Base-by-base conservation (phyloP, 1,284 basidiomycete genomes). In the Uromyces viciae-fabae region DNA sequence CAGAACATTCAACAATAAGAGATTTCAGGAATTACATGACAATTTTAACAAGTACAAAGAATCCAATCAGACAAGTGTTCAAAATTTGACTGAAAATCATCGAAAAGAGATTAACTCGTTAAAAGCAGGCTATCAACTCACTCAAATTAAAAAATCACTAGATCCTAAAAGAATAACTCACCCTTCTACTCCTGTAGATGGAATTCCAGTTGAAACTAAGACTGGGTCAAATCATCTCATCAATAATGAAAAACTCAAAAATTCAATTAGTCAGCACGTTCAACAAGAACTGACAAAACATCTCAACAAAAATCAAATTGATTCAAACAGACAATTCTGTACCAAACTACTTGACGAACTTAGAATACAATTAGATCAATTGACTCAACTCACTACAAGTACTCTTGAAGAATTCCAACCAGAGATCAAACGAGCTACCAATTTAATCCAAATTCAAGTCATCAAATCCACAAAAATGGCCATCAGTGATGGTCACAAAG, bases 391-490 rank as follows among this genome's bases (percentile, higher is more conserved):
- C 33, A 72, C 49, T 3, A 54, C 46, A 17, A 46, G 49, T 9
- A 54, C 49, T 36, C 46, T 72, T 31, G 36, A 72, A 54, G 49
- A 72, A 19, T 72, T 72, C 22, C 46, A 72, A 49, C 69, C 69
- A 9, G 28, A 72, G 69, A 52, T 72, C 69, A 72, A 72, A 38
- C 69, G 49, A 22, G 31, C 54, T 49, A 72, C 69, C 3, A 9
- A 72, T 5, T 43, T 49, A 49, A 72, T 72, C 31, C 69, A 72
- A 25, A 33, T 36, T 19, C 69, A 72, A 31, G 69, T 72, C 14
- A 72, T 72, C 49, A 49, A 72, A 72, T 52, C 69, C 33, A 72
- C 69, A 31, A 72, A 72, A 49, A 36, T 49, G 1, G 69, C 54
- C 31, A 72, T 72, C 69, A 31, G 33, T 8, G 69, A 72, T 72